These are phyloP conservation scores for Talaromyces wortmannii DNA, from an alignment of 495 filamentous ascomycete genomes.

Conservation along the genomic window DNA sequence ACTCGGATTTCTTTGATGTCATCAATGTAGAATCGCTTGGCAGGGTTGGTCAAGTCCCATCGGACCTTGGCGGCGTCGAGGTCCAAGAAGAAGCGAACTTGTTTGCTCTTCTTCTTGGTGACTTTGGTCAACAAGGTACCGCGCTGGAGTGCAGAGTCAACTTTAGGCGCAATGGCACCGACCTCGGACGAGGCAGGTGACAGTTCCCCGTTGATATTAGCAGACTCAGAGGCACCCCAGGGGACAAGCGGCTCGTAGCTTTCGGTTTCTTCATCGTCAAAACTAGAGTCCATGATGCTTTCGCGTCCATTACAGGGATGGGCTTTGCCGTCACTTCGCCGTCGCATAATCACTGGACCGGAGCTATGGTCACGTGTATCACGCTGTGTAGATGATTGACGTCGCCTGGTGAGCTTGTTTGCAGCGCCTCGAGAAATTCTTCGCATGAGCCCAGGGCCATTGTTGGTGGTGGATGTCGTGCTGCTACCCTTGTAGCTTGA, in stretches of 20 bases:
- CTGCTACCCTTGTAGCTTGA: slow-evolving; percentile 36
- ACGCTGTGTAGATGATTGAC: slow-evolving; percentile 64
- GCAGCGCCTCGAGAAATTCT: slow-evolving; percentile 59
- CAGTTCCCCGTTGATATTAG: slow-evolving; percentile 30
- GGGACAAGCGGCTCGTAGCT: slow-evolving; percentile 22
- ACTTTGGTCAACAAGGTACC: slow-evolving; percentile 76
- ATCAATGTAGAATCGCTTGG: slow-evolving; percentile 86
- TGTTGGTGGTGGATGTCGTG: slow-evolving; percentile 40
- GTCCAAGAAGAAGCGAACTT: slow-evolving; percentile 71
- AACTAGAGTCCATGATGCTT: slow-evolving; percentile 40
- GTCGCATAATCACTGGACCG: slow-evolving; percentile 79
- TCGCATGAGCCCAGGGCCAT: slow-evolving; percentile 56
- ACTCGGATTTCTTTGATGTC: slow-evolving; percentile 86
- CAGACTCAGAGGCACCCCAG: slow-evolving; percentile 25
- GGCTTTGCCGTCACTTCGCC: slow-evolving; percentile 80
- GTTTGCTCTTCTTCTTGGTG: slow-evolving; percentile 71
- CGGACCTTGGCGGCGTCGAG: slow-evolving; percentile 74
- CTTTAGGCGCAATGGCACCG: slow-evolving; percentile 56
- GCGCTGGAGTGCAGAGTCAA: slow-evolving; percentile 62
- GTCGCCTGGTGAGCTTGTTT: slow-evolving; percentile 55
- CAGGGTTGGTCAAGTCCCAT: slow-evolving; percentile 74
- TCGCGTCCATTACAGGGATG: slow-evolving; percentile 49
- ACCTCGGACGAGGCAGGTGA: slow-evolving; percentile 17
- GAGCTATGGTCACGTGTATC: slow-evolving; percentile 77
- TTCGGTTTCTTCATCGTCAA: slow-evolving; percentile 63